Evolutionary conservation across 371 early-diverging fungal genomes (phyloP), one percentile per base, ranked within the genome.

Genomic region (Nosema muscidifuracis): DNA sequence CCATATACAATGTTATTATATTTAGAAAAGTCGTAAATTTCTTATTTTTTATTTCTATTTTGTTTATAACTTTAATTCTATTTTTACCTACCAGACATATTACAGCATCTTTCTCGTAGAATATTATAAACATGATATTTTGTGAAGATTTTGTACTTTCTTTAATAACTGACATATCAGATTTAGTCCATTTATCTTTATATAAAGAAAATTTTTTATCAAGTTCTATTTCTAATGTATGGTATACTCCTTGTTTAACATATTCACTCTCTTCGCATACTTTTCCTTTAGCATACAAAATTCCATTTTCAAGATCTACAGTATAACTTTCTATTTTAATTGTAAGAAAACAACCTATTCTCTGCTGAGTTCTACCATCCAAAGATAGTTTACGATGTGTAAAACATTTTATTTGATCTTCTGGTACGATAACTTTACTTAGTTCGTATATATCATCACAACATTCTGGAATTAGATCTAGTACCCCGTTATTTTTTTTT

Each of bases 391-490:
- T 83, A 40, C 83, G 62, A 15, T 67, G 63, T 15, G 83, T 81
- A 26, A 24, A 20, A 7, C 71, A 63, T 53, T 76, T 74, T 26
- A 83, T 69, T 38, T 18, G 71, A 60, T 83, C 83, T 20, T 70
- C 65, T 31, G 12, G 20, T 4, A 69, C 62, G 36, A 83, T 71
- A 20, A 83, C 70, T 38, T 67, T 47, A 56, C 74, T 71, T 24
- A 81, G 38, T 13, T 26, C 57, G 56, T 80, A 83, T n/a, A 81
- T 79, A 69, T 83, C 83, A 60, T 81, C 83, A 13, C 57, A 36
- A 60, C 75, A 63, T 53, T 79, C 80, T 60, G 80, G 65, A 43
- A 65, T 57, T 16, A 80, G 22, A 10, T 22, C 44, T 15, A 80
- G 26, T 20, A n/a, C 28, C 18, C 80, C 75, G 16, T 13, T 28